Evolutionary conservation across 305 asterid species (phyloP).

Genomic region (Fraxinus sp.): DNA sequence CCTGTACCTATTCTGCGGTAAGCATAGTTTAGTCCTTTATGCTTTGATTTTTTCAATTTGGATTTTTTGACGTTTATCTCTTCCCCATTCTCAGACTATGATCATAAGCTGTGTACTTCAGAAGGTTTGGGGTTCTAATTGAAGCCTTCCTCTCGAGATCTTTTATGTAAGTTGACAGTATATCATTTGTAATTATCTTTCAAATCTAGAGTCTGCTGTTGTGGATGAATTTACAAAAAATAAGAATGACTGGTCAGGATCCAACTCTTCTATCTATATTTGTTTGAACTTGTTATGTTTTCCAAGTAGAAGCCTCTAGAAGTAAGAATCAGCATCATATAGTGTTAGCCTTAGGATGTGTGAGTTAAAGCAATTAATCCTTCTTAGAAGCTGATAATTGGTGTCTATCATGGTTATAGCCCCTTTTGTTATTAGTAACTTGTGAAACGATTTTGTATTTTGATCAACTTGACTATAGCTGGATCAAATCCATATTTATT

Average conservation of each 20-base stretch:
- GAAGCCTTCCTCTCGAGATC: conserved; percentile 36
- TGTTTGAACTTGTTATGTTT: not conserved
- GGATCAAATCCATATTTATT: not conserved
- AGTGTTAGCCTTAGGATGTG: no score
- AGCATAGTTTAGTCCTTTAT: conserved; percentile 22
- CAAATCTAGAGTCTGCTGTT: not conserved
- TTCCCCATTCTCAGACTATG: conserved; percentile 46
- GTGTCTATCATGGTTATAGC: not conserved
- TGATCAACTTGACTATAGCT: not conserved
- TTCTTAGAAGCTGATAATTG: not conserved
- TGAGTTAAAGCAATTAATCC: not conserved
- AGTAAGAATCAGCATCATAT: no score
- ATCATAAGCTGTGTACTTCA: conserved; percentile 39
- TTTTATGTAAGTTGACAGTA: conserved; percentile 55
- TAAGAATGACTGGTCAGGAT: not conserved
- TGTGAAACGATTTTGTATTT: not conserved
- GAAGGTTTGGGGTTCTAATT: conserved; percentile 46
- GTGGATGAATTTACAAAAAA: not conserved
- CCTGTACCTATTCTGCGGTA: conserved; percentile 69
- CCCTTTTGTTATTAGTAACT: not conserved
- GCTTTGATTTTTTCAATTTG: not conserved
- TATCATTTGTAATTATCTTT: not conserved
- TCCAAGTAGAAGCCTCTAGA: not conserved
- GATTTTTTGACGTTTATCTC: not conserved
- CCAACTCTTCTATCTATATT: not conserved